Conservation (phyloP, 768 basidiomycete genomes). For the Termitomyces sp. region DNA sequence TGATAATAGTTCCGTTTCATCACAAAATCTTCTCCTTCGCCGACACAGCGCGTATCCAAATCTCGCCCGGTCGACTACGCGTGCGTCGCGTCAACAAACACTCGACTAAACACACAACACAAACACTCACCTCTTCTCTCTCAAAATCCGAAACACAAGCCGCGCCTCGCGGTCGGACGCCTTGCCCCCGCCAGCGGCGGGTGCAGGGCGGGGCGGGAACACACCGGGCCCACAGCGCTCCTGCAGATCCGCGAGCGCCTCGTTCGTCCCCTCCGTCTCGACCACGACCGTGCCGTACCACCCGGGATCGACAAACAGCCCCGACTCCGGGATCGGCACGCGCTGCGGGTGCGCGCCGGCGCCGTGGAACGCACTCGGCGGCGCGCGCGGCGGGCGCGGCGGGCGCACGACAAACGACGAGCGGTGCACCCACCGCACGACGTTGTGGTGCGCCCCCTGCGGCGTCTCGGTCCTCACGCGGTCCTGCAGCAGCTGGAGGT, state of each 20-base stretch:
- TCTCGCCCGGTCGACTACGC: constrained; percentile 75
- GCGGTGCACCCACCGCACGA: constrained; percentile 82
- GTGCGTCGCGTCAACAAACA: too few relatives aligned
- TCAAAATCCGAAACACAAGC: constrained; percentile 63
- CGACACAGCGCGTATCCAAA: constrained; percentile 65
- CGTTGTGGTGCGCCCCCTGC: constrained; percentile 72
- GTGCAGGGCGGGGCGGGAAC: constrained; percentile 54
- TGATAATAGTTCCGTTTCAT: not conserved
- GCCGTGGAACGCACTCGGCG: not conserved
- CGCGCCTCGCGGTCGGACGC: constrained; percentile 33
- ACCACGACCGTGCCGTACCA: constrained; percentile 84
- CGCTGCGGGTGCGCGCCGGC: constrained; percentile 1
- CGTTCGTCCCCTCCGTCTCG: constrained; percentile 85
- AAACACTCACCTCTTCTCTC: too few relatives aligned
- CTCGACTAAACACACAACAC: too few relatives aligned
- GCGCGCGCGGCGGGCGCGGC: too few relatives aligned
- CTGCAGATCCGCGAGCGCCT: constrained; percentile 74
- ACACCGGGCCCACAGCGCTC: constrained; percentile 62
- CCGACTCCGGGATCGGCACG: constrained; percentile 50
- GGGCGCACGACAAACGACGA: constrained; percentile 68
- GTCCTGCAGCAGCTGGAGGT: constrained; percentile 74
- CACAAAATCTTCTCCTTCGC: constrained; percentile 56
- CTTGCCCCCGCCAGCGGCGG: constrained; percentile 15
- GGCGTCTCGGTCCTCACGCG: constrained; percentile 78
- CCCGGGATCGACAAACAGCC: constrained; percentile 61